Evolutionary conservation across 2,329 filamentous ascomycete genomes (phyloP).

Genomic region (Tympanopsis confertula): DNA sequence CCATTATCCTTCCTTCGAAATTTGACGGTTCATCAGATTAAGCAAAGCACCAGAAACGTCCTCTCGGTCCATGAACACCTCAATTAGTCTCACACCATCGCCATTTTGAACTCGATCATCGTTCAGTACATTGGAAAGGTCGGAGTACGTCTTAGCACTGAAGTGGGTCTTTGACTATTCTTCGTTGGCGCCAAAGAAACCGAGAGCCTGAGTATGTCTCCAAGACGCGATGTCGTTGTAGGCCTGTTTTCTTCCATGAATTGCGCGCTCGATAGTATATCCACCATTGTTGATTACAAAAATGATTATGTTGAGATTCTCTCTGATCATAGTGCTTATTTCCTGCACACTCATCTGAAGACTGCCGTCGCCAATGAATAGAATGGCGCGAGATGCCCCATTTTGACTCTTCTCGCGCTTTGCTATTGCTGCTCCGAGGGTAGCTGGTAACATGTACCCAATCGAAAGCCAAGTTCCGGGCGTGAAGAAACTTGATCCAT

Average conservation of each 20-base stretch:
- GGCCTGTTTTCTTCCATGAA: constrained; percentile 11
- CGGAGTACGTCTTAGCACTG: too few relatives aligned
- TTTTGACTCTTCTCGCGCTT: constrained; percentile 7
- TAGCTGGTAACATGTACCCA: not conserved
- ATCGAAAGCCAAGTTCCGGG: not conserved
- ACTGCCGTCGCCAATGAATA: not conserved
- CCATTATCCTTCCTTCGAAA: too few relatives aligned
- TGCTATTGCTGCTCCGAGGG: constrained; percentile 6
- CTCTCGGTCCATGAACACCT: too few relatives aligned
- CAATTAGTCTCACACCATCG: too few relatives aligned
- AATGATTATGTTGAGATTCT: constrained; percentile 11
- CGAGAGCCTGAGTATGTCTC: too few relatives aligned
- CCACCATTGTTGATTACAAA: constrained; percentile 14
- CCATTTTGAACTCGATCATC: too few relatives aligned
- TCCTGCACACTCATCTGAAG: not conserved
- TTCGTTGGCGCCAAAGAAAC: too few relatives aligned
- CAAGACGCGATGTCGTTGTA: too few relatives aligned
- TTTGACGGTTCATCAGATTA: too few relatives aligned
- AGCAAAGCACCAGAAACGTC: too few relatives aligned
- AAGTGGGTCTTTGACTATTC: too few relatives aligned
- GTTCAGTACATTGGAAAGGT: too few relatives aligned
- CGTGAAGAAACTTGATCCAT: not conserved
- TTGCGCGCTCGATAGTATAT: constrained; percentile 14
- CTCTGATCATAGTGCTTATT: constrained; percentile 7
- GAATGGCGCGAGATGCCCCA: not conserved